Conservation (phyloP, 1,284 basidiomycete genomes). For the Ceratobasidium sp. region DNA sequence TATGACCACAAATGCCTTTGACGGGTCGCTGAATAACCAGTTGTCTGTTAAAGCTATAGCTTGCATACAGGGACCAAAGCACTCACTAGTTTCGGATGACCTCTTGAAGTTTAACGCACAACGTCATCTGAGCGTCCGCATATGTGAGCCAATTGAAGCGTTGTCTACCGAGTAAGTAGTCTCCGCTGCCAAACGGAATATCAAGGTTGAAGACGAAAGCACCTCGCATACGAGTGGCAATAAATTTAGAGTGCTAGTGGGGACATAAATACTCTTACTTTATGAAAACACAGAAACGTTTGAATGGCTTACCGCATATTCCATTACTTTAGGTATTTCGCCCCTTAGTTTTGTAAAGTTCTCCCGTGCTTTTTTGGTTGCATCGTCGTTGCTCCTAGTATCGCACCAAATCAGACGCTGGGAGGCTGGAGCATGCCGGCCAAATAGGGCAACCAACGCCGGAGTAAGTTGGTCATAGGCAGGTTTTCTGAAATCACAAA, state of each 20-base stretch:
- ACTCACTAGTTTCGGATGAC: conserved; percentile 30
- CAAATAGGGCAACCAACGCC: conserved; percentile 25
- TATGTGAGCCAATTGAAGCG: conserved; percentile 36
- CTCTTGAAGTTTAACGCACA: conserved; percentile 34
- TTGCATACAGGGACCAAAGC: not conserved
- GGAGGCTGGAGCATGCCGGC: conserved; percentile 25
- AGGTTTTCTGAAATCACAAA: not conserved
- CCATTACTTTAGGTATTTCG: not conserved
- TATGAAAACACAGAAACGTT: not conserved
- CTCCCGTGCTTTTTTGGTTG: conserved; percentile 20
- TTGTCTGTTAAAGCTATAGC: not conserved
- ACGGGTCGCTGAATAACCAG: conserved; percentile 13
- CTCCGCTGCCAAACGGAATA: not conserved
- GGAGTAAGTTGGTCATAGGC: conserved; percentile 37
- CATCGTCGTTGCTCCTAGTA: conserved; percentile 21
- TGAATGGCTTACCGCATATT: conserved; percentile 23
- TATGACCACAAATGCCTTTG: conserved; percentile 27
- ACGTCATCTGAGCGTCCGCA: conserved; percentile 28
- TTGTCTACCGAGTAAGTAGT: conserved; percentile 12
- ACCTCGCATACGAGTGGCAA: conserved; percentile 31
- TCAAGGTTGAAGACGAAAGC: conserved; percentile 31
- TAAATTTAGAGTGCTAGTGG: conserved; percentile 28
- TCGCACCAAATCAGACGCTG: conserved; percentile 39
- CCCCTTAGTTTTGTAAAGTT: conserved; percentile 5
- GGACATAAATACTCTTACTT: not conserved